A percentile compares a stretch with the other conserved stretches of the same genome.
Evolutionary conservation across 768 basidiomycete genomes (phyloP).

Genomic region (Exsudoporus frostii): DNA sequence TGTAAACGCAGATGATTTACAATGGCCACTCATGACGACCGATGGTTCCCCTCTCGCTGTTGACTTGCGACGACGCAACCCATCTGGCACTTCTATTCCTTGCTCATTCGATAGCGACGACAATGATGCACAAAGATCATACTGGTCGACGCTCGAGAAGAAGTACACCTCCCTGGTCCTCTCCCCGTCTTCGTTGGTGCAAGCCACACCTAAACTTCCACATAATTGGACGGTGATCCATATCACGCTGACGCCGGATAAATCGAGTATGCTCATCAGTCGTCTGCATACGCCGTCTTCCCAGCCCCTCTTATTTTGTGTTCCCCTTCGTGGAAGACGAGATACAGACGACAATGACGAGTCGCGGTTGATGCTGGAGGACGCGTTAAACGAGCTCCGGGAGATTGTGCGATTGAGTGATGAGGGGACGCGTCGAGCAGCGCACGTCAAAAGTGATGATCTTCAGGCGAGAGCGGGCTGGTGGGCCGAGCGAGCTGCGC

Average conservation of each 20-base stretch:
- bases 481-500: slow-evolving; percentile 78
- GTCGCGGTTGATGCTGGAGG: slow-evolving; percentile 68
- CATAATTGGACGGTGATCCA: slow-evolving; percentile 79
- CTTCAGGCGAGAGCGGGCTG: slow-evolving; percentile 64
- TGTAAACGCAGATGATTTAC: slow-evolving; percentile 55
- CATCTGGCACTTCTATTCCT: slow-evolving; percentile 14
- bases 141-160: slow-evolving; percentile 59
- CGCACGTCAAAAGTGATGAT: slow-evolving; percentile 65
- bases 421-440: slow-evolving; percentile 68
- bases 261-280: slow-evolving; percentile 77
- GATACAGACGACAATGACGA: slow-evolving; percentile 74
- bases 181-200: slow-evolving; percentile 36
- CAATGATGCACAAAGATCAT: slow-evolving; percentile 39
- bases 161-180: slow-evolving; percentile 42
- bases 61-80: slow-evolving; percentile 13
- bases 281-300: slow-evolving; percentile 59
- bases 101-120: slow-evolving; percentile 35
- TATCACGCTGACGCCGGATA: slow-evolving; percentile 80
- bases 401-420: slow-evolving; percentile 83
- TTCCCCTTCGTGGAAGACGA: slow-evolving; percentile 82
- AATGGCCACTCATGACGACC: slow-evolving; percentile 62
- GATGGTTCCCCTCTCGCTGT: slow-evolving; percentile 41
- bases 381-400: slow-evolving; percentile 67
- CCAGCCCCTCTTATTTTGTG: slow-evolving; percentile 75
- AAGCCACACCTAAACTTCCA: slow-evolving; percentile 53